Base-by-base conservation (phyloP, 331 rosid genomes). In the Cydonia oblonga region DNA sequence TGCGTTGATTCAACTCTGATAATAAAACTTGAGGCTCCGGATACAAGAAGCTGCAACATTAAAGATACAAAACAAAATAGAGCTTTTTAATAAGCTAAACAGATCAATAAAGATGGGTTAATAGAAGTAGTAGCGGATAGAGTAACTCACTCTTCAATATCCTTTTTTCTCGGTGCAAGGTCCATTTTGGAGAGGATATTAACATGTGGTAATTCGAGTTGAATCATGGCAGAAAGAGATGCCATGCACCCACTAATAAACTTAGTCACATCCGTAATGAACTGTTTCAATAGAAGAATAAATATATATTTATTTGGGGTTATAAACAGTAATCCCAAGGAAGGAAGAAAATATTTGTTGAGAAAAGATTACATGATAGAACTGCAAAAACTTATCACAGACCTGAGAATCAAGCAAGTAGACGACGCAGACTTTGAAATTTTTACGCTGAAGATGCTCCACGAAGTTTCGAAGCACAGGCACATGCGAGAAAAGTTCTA, bases 321-420 rank as follows among this genome's bases (percentile, higher is more conserved):
- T 76, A 54, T 16, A 30, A 58, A 46, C 26, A 54, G 24, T 52
- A 59, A 3, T 56, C 23, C 70, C 15, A 42, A 44, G 32, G 54
- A 26, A 22, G 75, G 66, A 56, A 24, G 16, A 24, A 35, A 25
- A 46, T 15, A 6, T 46, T 46, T 46, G 53, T 35, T 35, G 42
- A 6, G 3, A 5, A 46, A 35, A 13, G 12, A 24, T 26, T 23
- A 35, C 26, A 64, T 5, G 44, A 29, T 19, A 64, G 68, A 76
- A 32, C 40, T 19, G 4, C 75, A 16, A 25, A 58, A 73, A 77
- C 30, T 75, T 46, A 7, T 68, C 53, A 72, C 86, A 61, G 64
- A 91, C 98, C 96, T 93, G 97, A 64, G 97, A 93, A 84, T 93
- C 96, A 52, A 93, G 96, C 68, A 93, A 75, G 84, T 91, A 91